These are phyloP conservation scores for Lagerstroemia speciosa DNA, from an alignment of 345 rosid species.

Conservation along the genomic window DNA sequence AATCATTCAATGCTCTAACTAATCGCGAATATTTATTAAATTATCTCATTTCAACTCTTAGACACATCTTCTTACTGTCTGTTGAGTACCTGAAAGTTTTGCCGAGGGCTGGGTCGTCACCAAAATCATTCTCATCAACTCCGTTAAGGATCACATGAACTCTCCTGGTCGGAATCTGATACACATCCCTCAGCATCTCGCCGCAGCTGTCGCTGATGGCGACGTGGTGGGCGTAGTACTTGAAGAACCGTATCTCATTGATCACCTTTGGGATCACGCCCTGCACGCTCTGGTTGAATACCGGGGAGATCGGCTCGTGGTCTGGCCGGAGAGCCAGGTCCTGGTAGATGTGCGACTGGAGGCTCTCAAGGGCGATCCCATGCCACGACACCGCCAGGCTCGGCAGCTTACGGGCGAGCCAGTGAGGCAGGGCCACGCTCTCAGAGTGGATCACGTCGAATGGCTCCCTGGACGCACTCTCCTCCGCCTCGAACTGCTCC, in stretches of 20 bases:
- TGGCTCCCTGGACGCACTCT: slow-evolving; percentile 19
- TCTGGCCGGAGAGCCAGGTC: slow-evolving; percentile 57
- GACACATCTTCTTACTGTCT: no score
- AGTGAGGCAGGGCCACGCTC: slow-evolving; percentile 82
- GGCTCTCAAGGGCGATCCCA: slow-evolving; percentile 83
- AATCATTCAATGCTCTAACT: background rate
- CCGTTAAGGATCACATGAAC: slow-evolving; percentile 94
- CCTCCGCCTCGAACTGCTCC: slow-evolving; percentile 69
- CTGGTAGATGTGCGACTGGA: slow-evolving; percentile 68
- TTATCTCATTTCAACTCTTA: no score
- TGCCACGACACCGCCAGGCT: slow-evolving; percentile 89
- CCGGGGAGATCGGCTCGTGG: slow-evolving; percentile 45
- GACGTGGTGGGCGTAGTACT: slow-evolving; percentile 66
- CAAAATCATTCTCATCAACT: slow-evolving; percentile 54
- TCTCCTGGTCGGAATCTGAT: slow-evolving; percentile 67
- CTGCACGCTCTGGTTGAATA: slow-evolving; percentile 35
- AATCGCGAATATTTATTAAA: no score
- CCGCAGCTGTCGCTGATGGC: slow-evolving; percentile 96
- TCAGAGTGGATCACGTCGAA: slow-evolving; percentile 86
- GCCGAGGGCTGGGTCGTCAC: slow-evolving; percentile 32
- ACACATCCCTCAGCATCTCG: slow-evolving; percentile 79
- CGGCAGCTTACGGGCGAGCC: slow-evolving; percentile 48
- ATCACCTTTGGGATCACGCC: slow-evolving; percentile 68
- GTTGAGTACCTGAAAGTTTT: slow-evolving; percentile 25
- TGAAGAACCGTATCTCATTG: slow-evolving; percentile 74